Base-by-base conservation (phyloP, 306 rosid species). In the Begonia peltatifolia region DNA sequence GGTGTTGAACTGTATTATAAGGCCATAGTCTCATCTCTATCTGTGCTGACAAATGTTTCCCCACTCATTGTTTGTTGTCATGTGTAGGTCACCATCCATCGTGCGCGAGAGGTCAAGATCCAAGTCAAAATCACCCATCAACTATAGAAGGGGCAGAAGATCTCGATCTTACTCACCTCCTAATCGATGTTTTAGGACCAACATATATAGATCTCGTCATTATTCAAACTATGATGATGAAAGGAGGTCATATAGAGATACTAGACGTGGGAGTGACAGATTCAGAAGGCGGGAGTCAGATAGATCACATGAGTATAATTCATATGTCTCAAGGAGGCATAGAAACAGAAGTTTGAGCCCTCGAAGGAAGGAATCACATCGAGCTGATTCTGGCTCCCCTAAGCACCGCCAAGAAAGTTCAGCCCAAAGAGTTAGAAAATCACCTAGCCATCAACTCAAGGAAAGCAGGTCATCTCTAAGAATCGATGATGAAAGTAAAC, bases 121-220 rank as follows among this genome's bases (percentile, higher is more conserved):
- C 9, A 85, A 82, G 74, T 90, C 95, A 14, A 85, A 63, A 75
- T 92, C 99, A 65, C 96, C 99, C 30, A 65, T 78, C 67, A 86
- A 15, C 68, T 73, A 78, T 53, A 81, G 66, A 11, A 71, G 84
- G 59, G 82, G 71, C 78, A 73, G 75, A 74, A 83, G 65, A 52
- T 92, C 99, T 61, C 96, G 81, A 50, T 83, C 99, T 30, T 77
- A 79, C 75, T 86, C 99, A 41, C 96, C 99, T 57, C 71, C 85
- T 4, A 17, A 56, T 58, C 99, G 64, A 22, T 65, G 48, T 48
- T 59, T 65, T 18, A 86, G 75, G 75, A 79, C 59, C 72, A 83
- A 22, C 30, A 73, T 88, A 57, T 89, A 93, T 42, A 76, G 90
- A 72, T 56, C 76, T 63, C 83, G 75, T 63, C 76, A 71, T 67